Evolutionary conservation across 768 basidiomycete genomes (phyloP).

Genomic region (Suillus occidentalis): DNA sequence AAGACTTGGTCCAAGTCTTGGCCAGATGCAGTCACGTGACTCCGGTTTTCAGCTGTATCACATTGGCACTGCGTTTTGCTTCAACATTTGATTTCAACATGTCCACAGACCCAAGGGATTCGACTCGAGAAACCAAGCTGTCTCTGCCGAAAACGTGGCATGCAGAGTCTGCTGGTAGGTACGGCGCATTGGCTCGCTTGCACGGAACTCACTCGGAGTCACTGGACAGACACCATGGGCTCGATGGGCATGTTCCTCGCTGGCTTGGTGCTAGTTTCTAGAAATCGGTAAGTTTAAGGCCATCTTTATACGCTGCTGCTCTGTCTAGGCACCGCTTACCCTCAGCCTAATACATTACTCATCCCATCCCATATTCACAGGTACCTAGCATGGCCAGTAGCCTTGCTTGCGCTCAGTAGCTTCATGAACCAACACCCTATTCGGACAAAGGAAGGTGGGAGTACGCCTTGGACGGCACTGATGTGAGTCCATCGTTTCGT

Average conservation of each 20-base stretch:
- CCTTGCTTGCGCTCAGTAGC: conserved; percentile 59
- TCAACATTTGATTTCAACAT: conserved; percentile 26
- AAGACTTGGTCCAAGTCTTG: background rate
- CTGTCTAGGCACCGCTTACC: too few relatives aligned
- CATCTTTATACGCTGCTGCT: background rate
- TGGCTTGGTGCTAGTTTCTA: conserved; percentile 56
- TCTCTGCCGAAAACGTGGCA: conserved; percentile 68
- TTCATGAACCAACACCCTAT: conserved; percentile 69
- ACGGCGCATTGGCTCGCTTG: background rate
- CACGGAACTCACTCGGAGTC: background rate
- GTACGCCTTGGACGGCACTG: conserved; percentile 53
- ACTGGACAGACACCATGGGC: conserved; percentile 44
- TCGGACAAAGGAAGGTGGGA: conserved; percentile 64
- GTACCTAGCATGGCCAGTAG: conserved; percentile 69
- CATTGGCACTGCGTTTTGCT: background rate
- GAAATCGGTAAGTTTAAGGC: conserved; percentile 42
- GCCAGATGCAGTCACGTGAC: background rate
- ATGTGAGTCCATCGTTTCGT: conserved; percentile 44
- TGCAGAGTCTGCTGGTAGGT: conserved; percentile 49
- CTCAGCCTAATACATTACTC: background rate
- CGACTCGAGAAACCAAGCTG: conserved; percentile 57
- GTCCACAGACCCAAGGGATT: conserved; percentile 56
- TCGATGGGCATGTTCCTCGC: conserved; percentile 69
- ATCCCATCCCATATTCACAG: conserved; percentile 29
- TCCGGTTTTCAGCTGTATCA: background rate